Evolutionary conservation across 441 rosid genomes (phyloP), one percentile per base, ranked within the genome.

Genomic region (Populus hybrid): DNA sequence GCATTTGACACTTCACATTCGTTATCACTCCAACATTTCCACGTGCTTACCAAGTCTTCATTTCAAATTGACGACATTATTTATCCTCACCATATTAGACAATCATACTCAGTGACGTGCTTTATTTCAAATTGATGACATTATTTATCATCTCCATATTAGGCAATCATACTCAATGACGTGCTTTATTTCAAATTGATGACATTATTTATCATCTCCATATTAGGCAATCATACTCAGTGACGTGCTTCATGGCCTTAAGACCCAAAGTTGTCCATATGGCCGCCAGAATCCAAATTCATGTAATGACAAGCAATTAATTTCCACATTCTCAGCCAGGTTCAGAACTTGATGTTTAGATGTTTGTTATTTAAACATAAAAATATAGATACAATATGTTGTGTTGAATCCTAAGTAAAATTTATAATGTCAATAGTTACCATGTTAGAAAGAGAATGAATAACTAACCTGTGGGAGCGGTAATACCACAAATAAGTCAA

Each of bases 391-490:
- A 69, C 30, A 23, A 71, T n/a, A 79, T 12, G n/a, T 68, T 26
- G 28, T 46, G 18, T 12, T 46, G 57, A 46, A 26, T 18, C 24
- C 21, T 21, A 14, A 21, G 46, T 28, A 5, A 50, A 57, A 30
- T 20, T 0, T 11, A 26, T 14, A 46, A 57, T 14, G 21, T 70
- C 18, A 14, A 34, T 16, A 71, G 76, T 76, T 67, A 72, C 36
- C 38, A 66, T 6, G 20, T 9, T 80, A 12, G 73, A 65, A 11
- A 57, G 63, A 77, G 54, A 77, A 78, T 21, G 67, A 84, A 57
- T 46, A 8, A 69, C 88, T 86, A 82, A 95, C 98, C 81, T 95
- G 98, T 34, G 97, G 98, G 83, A 95, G 92, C n/a, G 99, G 99
- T 67, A 93, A 78, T 57, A 89, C 88, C 6, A 87, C 74, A 82